Evolutionary conservation across 2,329 filamentous ascomycete species (phyloP), one percentile per base, ranked within the genome.

Genomic region (Tympanopsis confertula): DNA sequence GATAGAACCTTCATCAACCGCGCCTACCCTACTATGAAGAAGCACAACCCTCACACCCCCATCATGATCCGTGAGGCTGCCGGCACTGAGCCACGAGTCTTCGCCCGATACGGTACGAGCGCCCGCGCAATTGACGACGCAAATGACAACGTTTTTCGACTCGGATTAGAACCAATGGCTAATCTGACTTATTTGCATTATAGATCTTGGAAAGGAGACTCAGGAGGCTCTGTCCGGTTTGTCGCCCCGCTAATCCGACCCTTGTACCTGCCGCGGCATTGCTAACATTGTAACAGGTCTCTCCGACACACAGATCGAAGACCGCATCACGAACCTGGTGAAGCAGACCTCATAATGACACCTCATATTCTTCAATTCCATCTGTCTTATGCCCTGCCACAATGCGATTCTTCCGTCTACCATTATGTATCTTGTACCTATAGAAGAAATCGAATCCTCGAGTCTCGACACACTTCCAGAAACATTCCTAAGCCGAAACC

Each of bases 21-120:
- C 54, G 74, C 74, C 48, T 82, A 82, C 53, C 78, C 78, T 26
- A 78, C 74, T 38, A 82, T 82, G 78, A 82, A 82, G 65, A 78
- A 80, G 58, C 71, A 78, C 62, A 82, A 82, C 58, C 78, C 78
- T 28, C 63, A 77, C 57, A 78, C 68, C 26, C 78, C 78, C 20
- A 82, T 82, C 52, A 60, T 82, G 63, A 75, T 82, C 48, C 70
- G 78, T 47, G 78, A 82, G 62, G 78, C 78, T 35, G 55, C 62
- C 40, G 73, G 69, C 46, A 69, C 71, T 40, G 65, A 77, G 56
- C 78, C 78, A 33, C 69, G 69, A 50, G 71, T 82, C 42, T 82
- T 71, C 56, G 77, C 77, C 46, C 65, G 78, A 68, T 82, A 78
- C 51, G 78, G 74, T 79, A 61, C 46, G 68, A 41, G 20, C 14